These are phyloP conservation scores for Kwoniella europaea DNA, from an alignment of 768 basidiomycete species.

Conservation along the genomic window DNA sequence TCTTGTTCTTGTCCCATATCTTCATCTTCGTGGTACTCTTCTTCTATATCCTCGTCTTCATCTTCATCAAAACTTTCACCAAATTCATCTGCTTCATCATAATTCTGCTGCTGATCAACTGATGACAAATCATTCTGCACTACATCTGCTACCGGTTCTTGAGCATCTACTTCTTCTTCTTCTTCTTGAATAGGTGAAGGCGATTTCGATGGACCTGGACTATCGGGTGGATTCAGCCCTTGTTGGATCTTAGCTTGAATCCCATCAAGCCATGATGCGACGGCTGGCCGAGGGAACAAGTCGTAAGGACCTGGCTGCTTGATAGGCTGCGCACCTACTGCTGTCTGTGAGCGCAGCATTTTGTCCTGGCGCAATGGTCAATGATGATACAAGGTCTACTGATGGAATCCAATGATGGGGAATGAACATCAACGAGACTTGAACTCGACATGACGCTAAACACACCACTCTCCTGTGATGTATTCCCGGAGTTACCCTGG, in stretches of 20 bases:
- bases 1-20: conserved; percentile 9
- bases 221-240: conserved; percentile 37
- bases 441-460: conserved; percentile 10
- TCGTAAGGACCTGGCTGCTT: conserved; percentile 35
- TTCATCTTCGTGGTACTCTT: not conserved
- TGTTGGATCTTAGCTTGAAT: conserved; percentile 39
- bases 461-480: not conserved
- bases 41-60: not conserved
- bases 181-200: conserved; percentile 30
- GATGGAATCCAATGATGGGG: not conserved
- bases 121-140: not conserved
- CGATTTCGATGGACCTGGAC: conserved; percentile 42
- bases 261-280: conserved; percentile 37
- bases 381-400: not conserved
- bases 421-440: not conserved
- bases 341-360: conserved; percentile 5
- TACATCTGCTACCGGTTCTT: not conserved
- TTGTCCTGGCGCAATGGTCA: not conserved
- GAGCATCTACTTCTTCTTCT: not conserved
- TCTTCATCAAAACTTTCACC: conserved; percentile 13
- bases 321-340: not conserved
- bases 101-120: not conserved
- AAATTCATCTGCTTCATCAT: conserved; percentile 15
- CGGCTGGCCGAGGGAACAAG: conserved; percentile 11
- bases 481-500: not conserved